A percentile compares a stretch with the other conserved stretches of the same genome.
Evolutionary conservation across 768 basidiomycete genomes (phyloP).

Genomic region (Mycena maculata): DNA sequence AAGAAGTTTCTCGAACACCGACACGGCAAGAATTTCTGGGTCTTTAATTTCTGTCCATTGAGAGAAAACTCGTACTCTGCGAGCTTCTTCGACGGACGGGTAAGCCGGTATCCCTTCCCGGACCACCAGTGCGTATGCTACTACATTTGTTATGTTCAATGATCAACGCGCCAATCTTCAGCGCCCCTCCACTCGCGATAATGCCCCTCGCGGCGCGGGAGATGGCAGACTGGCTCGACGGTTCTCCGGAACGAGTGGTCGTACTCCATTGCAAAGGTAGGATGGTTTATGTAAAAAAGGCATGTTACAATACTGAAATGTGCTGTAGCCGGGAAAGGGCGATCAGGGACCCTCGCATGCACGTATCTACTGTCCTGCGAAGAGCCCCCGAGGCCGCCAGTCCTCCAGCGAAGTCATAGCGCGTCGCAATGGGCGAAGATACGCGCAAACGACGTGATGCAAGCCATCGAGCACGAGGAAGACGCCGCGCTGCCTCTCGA

Average conservation of each 20-base stretch:
- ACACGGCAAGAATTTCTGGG: conserved; percentile 84
- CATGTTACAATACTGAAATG: neutral
- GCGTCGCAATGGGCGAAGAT: conserved; percentile 60
- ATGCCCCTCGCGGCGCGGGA: conserved; percentile 80
- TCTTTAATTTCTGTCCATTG: conserved; percentile 90
- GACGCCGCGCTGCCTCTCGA: conserved; percentile 20
- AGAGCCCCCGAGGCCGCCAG: conserved; percentile 58
- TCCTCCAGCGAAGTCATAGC: conserved; percentile 58
- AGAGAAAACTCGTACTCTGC: conserved; percentile 85
- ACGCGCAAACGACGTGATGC: conserved; percentile 62
- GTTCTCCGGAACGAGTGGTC: conserved; percentile 72
- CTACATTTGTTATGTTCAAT: neutral
- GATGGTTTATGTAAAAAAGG: neutral
- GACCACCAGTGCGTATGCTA: conserved; percentile 80
- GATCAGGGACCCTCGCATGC: conserved; percentile 89
- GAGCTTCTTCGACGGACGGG: conserved; percentile 74
- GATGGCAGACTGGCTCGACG: conserved; percentile 78
- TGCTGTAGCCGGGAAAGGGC: conserved; percentile 78
- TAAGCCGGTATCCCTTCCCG: conserved; percentile 89
- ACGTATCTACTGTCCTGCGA: conserved; percentile 78
- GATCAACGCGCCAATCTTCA: conserved; percentile 36
- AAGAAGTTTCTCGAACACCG: conserved; percentile 78
- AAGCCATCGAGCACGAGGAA: conserved; percentile 56
- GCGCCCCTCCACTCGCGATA: conserved; percentile 81
- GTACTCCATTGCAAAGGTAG: conserved; percentile 91